Conservation (phyloP, 2,329 filamentous ascomycete genomes). For the Ascomycota sp. region DNA sequence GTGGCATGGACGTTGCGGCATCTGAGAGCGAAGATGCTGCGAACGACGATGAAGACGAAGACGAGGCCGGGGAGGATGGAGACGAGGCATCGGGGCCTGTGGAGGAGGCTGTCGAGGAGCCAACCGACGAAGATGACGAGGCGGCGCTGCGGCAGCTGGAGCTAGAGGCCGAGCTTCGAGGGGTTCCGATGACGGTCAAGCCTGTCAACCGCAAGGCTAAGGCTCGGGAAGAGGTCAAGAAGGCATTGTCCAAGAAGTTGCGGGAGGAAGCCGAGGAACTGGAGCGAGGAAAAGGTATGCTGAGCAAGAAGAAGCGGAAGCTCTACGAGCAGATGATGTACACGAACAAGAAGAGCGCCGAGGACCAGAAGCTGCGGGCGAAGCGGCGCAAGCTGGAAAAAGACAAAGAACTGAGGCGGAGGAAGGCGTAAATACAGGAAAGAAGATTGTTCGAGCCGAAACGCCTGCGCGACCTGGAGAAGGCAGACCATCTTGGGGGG, state of each 20-base stretch:
- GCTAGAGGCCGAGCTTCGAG: constrained; percentile 77
- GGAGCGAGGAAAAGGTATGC: constrained; percentile 92
- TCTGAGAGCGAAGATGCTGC: constrained; percentile 28
- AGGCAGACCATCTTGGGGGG: no score
- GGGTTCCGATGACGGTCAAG: constrained; percentile 33
- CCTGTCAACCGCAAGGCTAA: constrained; percentile 28
- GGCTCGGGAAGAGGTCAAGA: constrained; percentile 48
- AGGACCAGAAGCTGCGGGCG: constrained; percentile 66
- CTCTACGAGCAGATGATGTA: constrained; percentile 95
- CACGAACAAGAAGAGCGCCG: constrained; percentile 79
- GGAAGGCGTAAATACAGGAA: constrained; percentile 10
- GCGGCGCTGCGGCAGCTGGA: constrained; percentile 65
- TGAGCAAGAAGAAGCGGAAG: constrained; percentile 95
- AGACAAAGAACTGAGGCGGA: constrained; percentile 22
- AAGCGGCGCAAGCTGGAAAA: constrained; percentile 87
- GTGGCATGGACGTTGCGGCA: constrained; percentile 38
- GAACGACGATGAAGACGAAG: constrained; percentile 25
- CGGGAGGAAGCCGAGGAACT: constrained; percentile 68
- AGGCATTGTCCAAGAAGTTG: constrained; percentile 49
- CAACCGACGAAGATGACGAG: constrained; percentile 29
- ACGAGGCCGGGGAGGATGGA: constrained; percentile 22
- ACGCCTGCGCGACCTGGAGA: no score
- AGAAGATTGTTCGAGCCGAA: no score
- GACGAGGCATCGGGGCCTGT: constrained; percentile 18
- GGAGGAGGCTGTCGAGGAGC: constrained; percentile 15